Evolutionary conservation across 441 rosid genomes (phyloP), one percentile per base, ranked within the genome.

Genomic region (Raphanus hybrid): DNA sequence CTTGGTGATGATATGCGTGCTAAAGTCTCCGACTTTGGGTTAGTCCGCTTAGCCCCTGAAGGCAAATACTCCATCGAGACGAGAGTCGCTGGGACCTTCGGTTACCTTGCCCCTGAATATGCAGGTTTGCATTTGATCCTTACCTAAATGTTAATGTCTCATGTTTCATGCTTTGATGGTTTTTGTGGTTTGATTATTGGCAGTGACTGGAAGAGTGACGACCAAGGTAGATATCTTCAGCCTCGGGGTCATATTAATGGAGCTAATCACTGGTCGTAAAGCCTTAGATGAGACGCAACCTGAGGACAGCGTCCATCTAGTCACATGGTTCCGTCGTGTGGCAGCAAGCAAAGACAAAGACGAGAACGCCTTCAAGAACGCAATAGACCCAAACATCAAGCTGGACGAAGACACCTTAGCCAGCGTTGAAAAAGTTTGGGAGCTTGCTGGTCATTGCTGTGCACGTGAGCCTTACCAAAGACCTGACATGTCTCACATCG

Each of bases 401-500:
- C 89, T 83, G 0, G 82, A 85, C 0, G 90, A 90, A 74, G 97
- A 88, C 45, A 89, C 92, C 3, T 71, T 90, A 20, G 83, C 89
- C 11, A 91, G 97, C 67, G 45, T 92, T 2, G 94, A 91, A 80
- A 91, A 85, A 1, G 93, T 92, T 1, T 86, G 91, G 8, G 99
- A 94, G 86, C 86, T 94, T 20, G 99, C 99, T 16, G 92, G 98
- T 66, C 96, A 94, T 78, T 95, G 99, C 78, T 84, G 88, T 16
- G 93, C 89, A 3, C 86, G 97, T 82, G 96, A 95, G 77, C 96
- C 99, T 23, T 82, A 87, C 82, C 98, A 92, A 77, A 83, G 99
- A 82, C 99, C 99, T 0, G 98, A 92, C 81, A 92, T 95, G 97
- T 88, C 96, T 68, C 97, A 92, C 60, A 90, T 83, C 0, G 99